Evolutionary conservation across 176 grass and related monocot genomes (phyloP).

Genomic region (Aegilops sharonensis): DNA sequence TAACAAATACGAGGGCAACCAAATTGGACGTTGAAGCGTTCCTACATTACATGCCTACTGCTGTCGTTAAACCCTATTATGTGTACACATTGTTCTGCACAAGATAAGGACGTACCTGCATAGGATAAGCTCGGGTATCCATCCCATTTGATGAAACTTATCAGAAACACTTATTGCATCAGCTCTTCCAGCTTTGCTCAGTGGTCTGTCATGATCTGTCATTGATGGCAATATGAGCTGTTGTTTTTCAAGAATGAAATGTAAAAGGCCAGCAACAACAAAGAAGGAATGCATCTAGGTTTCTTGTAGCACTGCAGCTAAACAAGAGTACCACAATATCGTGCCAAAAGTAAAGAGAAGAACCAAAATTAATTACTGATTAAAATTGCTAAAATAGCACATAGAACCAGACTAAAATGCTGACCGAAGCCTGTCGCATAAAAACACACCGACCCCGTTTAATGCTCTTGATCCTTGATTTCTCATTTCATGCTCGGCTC

Average conservation of each 20-base stretch:
- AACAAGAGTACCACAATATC: background rate
- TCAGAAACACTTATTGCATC: conserved; percentile 74
- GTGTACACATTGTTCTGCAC: background rate
- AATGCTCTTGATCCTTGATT: background rate
- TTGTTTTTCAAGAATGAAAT: background rate
- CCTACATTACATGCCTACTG: background rate
- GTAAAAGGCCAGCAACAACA: background rate
- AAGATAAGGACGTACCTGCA: conserved; percentile 55
- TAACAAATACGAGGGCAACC: background rate
- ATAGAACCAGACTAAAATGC: background rate
- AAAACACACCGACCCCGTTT: background rate
- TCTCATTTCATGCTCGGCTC: background rate
- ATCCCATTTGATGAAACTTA: conserved; percentile 84
- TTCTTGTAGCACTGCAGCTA: background rate
- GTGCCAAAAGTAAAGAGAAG: background rate
- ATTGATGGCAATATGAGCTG: background rate
- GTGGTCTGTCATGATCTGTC: conserved; percentile 84
- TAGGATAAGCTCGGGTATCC: conserved; percentile 89
- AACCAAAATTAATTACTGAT: background rate
- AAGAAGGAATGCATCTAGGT: background rate
- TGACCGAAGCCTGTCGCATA: background rate
- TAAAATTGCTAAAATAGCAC: background rate
- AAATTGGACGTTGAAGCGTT: background rate
- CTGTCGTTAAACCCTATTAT: background rate
- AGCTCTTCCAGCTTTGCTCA: conserved; percentile 65